Conservation (phyloP, 768 basidiomycete species). For the Boletus tomentosulus region DNA sequence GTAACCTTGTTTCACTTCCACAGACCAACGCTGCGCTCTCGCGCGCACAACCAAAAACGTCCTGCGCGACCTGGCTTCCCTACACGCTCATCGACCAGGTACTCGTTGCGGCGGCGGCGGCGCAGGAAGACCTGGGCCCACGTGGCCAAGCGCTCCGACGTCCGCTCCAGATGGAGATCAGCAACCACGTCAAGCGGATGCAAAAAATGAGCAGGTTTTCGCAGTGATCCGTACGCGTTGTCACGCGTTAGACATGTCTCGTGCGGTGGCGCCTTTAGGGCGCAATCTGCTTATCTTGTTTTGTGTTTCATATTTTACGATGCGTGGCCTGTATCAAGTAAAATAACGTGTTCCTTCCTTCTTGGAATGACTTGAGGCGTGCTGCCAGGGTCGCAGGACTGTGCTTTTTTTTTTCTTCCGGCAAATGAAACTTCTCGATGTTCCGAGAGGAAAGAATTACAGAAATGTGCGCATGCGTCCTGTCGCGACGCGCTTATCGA, state of each 20-base stretch:
- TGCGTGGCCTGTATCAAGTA: constrained; percentile 1
- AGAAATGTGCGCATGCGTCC: constrained; percentile 1
- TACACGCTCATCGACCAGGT: constrained; percentile 84
- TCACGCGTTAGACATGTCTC: neutral
- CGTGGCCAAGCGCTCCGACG: constrained; percentile 39
- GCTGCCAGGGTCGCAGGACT: constrained; percentile 12
- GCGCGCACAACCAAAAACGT: constrained; percentile 48
- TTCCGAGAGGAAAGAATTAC: constrained; percentile 1
- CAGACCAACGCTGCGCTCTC: constrained; percentile 54
- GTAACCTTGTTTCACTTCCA: neutral
- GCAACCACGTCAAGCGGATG: constrained; percentile 61
- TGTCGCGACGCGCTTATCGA: constrained; percentile 1
- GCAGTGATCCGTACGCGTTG: constrained; percentile 9
- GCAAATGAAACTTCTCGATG: constrained; percentile 13
- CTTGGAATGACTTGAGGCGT: neutral
- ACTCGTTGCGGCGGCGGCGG: constrained; percentile 58
- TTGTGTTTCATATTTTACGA: constrained; percentile 8
- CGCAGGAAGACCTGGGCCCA: constrained; percentile 46
- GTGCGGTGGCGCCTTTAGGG: neutral
- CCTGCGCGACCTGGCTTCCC: constrained; percentile 73
- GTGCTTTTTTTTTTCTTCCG: neutral
- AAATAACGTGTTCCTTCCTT: constrained; percentile 5
- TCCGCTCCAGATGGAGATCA: constrained; percentile 56
- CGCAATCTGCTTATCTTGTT: neutral
- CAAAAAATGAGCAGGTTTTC: constrained; percentile 54